A percentile compares a stretch with the other conserved stretches of the same genome.
phyloP scores from a whole-genome alignment of 116 monocot genomes.

The Trichopus zeylanicus region DNA sequence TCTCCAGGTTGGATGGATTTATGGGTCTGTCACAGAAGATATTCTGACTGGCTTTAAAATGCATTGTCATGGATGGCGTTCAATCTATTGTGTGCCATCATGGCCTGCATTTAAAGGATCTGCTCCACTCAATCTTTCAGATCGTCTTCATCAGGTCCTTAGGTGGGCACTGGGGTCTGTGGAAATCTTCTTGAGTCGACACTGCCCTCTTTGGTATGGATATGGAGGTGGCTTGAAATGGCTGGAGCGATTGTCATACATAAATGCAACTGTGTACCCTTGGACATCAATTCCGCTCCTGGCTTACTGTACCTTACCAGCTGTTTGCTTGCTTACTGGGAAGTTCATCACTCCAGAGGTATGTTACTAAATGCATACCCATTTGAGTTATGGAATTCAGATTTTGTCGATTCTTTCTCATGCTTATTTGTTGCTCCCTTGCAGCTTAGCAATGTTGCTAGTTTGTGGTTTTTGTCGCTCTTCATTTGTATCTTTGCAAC shows the following conservation, averaged over 20 bases:
- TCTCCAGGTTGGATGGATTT: conserved; percentile 85
- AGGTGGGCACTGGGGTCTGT: conserved; percentile 97
- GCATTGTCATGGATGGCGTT: conserved; percentile 96
- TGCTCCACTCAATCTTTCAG: conserved; percentile 91
- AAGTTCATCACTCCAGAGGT: conserved; percentile 95
- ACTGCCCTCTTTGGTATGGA: conserved; percentile 93
- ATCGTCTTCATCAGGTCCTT: conserved; percentile 95
- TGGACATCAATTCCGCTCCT: conserved; percentile 84
- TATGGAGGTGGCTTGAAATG: conserved; percentile 82
- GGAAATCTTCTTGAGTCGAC: conserved; percentile 85
- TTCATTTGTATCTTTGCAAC: conserved; percentile 88
- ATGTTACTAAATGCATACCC: background rate
- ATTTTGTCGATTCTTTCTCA: background rate
- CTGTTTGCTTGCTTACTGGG: conserved; percentile 81
- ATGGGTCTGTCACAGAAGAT: conserved; percentile 95
- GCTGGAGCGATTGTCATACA: conserved; percentile 78
- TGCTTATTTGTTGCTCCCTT: conserved; percentile 3
- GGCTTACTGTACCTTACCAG: conserved; percentile 90
- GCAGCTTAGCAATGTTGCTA: conserved; percentile 79
- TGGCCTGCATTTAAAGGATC: conserved; percentile 83
- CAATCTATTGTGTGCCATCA: conserved; percentile 75
- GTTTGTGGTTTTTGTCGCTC: conserved; percentile 85
- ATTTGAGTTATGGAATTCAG: background rate
- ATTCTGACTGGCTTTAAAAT: conserved; percentile 95
- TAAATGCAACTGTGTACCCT: conserved; percentile 83